Evolutionary conservation across 2,329 filamentous ascomycete species (phyloP).

Genomic region (Aspergillus versicolor): DNA sequence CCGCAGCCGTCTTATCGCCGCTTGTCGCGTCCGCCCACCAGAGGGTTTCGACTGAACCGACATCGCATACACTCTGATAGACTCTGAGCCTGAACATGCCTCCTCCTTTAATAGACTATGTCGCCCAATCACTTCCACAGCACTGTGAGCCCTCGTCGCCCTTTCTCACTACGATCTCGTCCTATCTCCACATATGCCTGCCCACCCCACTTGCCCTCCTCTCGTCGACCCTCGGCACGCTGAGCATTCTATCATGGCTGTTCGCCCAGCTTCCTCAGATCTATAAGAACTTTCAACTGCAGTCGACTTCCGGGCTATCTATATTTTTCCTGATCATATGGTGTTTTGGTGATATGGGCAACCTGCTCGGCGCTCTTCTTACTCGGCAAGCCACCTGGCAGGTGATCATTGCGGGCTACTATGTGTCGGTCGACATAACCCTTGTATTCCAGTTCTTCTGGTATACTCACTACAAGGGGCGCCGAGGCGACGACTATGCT

Average conservation of each 20-base stretch:
- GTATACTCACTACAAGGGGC: constrained; percentile 60
- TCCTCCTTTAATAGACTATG: constrained; percentile 28
- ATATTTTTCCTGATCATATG: constrained; percentile 66
- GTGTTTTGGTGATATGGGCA: constrained; percentile 64
- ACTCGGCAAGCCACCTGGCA: constrained; percentile 67
- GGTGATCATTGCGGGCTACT: constrained; percentile 64
- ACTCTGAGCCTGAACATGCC: constrained; percentile 23
- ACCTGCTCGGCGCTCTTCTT: constrained; percentile 62
- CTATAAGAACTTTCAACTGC: constrained; percentile 64
- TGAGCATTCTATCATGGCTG: constrained; percentile 67
- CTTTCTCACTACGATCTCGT: constrained; percentile 58
- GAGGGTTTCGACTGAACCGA: neutral
- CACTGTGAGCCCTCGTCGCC: constrained; percentile 61
- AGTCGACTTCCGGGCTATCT: constrained; percentile 64
- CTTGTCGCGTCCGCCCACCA: neutral
- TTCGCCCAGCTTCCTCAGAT: constrained; percentile 70
- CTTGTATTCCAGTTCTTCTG: constrained; percentile 65
- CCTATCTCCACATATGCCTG: constrained; percentile 61
- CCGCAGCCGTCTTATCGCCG: neutral
- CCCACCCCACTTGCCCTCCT: constrained; percentile 63
- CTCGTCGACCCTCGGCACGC: constrained; percentile 59
- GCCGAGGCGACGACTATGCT: constrained; percentile 40
- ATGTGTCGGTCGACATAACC: constrained; percentile 64
- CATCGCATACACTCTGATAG: neutral
- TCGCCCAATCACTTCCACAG: constrained; percentile 46